Conservation (phyloP, 352 stramenopile genomes). For the Phytopythium montanum region DNA sequence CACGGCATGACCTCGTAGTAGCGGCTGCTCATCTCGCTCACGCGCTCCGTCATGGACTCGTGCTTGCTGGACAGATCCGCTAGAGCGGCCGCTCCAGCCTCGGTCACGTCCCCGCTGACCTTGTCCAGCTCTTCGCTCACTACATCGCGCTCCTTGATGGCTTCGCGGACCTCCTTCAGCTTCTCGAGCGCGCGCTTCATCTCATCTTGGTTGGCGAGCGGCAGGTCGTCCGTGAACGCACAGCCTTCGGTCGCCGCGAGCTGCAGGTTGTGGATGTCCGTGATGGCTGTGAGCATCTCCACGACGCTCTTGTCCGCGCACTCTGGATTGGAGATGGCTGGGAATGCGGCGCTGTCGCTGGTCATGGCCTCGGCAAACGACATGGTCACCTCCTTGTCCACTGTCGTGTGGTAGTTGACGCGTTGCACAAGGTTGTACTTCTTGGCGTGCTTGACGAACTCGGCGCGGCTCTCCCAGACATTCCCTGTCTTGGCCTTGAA, state of each 20-base stretch:
- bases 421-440: slow-evolving; percentile 80
- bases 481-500: slow-evolving; percentile 79
- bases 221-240: slow-evolving; percentile 47
- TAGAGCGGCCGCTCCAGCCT: slow-evolving; percentile 34
- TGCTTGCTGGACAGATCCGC: slow-evolving; percentile 46
- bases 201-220: slow-evolving; percentile 60
- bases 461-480: slow-evolving; percentile 39
- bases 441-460: slow-evolving; percentile 54
- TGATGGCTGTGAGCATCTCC: slow-evolving; percentile 62
- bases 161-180: slow-evolving; percentile 39
- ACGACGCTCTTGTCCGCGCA: slow-evolving; percentile 31
- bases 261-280: slow-evolving; percentile 64
- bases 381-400: slow-evolving; percentile 50
- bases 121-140: slow-evolving; percentile 47
- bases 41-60: slow-evolving; percentile 45
- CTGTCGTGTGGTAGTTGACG: slow-evolving; percentile 45
- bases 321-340: slow-evolving; percentile 26
- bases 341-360: slow-evolving; percentile 17
- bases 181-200: slow-evolving; percentile 39
- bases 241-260: slow-evolving; percentile 51
- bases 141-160: slow-evolving; percentile 49
- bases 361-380: slow-evolving; percentile 44
- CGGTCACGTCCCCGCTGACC: slow-evolving; percentile 41
- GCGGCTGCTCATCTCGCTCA: slow-evolving; percentile 68
- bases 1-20: slow-evolving; percentile 83